Base-by-base conservation (phyloP, 768 basidiomycete genomes). In the Lentinula sp. region DNA sequence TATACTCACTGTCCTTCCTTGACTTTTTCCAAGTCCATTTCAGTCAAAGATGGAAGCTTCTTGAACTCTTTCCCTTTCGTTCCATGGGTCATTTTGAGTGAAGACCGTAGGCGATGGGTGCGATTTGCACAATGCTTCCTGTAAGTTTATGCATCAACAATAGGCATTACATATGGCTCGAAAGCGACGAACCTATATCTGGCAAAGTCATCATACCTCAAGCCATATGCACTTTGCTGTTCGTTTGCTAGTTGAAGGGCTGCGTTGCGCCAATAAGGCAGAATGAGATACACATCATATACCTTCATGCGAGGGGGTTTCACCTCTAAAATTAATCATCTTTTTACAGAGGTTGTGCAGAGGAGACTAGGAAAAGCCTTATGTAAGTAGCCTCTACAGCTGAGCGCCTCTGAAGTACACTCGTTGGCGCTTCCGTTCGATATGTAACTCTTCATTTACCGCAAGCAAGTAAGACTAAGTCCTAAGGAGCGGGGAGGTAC, bases 51-150 rank as follows among this genome's bases (percentile, higher is more conserved):
- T 7, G 92, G 84, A 23, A 88, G 70, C 67, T 90, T 92, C 77
- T 93, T 96, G 80, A 93, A 98, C 51, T 93, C 91, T 66, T 87
- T 87, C 23, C 91, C 91, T 69, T 90, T 92, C 18, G 55, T 28
- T 10, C 37, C 39, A 66, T 95, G 91, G 16, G 90, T 91, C 77
- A 87, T 83, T 69, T 91, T 93, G 53, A 95, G 81, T 1, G 85
- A 80, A 33, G 91, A 92, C 64, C 95, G 85, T 43, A 97, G 78
- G 53, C 92, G 86, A 73, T 95, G 93, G 0, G 95, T 90, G 68
- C 91, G 86, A 71, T 94, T 93, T 6, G 90, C 86, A 70, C 94
- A 96, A 68, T 98, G 95, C 66, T 93, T 93, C 66, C 95, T 93
- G 41, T 10, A 55, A 7, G 39, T 20, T n/a, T 41, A 51, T 41